Evolutionary conservation across 2,329 filamentous ascomycete species (phyloP), one percentile per base, ranked within the genome.

Genomic region (Catunica adiposa): DNA sequence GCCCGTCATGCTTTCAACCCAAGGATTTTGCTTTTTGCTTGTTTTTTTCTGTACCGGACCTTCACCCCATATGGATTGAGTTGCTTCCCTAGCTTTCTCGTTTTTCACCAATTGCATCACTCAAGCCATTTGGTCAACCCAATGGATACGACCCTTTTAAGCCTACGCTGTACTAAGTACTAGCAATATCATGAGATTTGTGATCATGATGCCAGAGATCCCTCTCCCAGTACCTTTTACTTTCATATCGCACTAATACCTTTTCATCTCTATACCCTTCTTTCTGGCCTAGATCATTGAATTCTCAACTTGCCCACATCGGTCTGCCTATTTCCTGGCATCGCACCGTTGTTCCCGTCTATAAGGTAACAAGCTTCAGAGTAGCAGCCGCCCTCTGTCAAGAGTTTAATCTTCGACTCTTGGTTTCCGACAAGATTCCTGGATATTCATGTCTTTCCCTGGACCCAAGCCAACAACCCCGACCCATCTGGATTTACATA

Each of bases 1-100:
- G 20, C 15, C 48, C 26, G 48, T 34, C 48, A 51, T 51, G 48
- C 15, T 31, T 29, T 51, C 48, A 20, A 31, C 48, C 48, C 48
- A 51, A 51, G 48, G 48, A 51, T 51, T 9, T 51, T 31, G 22
- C 26, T 31, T 51, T 26, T 22, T 23, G 22, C 25, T 50, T 51
- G 26, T 25, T 31, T 20, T 31, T 51, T 20, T 17, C 25, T 51
- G 48, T 29, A 15, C 48, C 48, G 23, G 22, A n/a, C 48, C 26
- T 31, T 51, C 15, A 11, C 44, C 29, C 11, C 20, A 47, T 22
- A 47, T 22, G 44, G 44, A 47, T 47, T 22, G 25, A 51, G 23
- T 34, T 25, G 48, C 26, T 31, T 20, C 48, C 48, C 17, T 51
- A 31, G 26, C 48, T 23, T 51, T 29, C 25, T 51, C 40, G 8